Evolutionary conservation across 2,329 filamentous ascomycete species (phyloP).

Genomic region (Diaporthe caulivora): DNA sequence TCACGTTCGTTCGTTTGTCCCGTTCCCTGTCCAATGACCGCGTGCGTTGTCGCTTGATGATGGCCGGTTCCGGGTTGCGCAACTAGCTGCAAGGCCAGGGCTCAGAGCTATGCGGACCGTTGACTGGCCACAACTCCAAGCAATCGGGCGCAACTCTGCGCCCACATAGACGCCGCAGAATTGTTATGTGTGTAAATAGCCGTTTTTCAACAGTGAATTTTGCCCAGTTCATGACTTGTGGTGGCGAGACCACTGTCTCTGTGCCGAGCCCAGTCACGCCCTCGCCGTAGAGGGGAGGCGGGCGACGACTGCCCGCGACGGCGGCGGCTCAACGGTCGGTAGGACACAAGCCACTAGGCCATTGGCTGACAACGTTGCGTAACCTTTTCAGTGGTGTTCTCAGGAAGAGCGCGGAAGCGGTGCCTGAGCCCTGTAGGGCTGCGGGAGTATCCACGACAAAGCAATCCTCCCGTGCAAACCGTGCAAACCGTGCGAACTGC

Average conservation of each 20-base stretch:
- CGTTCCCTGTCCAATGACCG: constrained; percentile 24
- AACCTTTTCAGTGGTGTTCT: constrained; percentile 4
- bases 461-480: constrained; percentile 33
- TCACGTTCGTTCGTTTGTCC: background rate
- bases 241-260: background rate
- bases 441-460: constrained; percentile 23
- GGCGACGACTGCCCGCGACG: background rate
- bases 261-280: background rate
- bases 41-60: background rate
- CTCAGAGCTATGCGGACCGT: background rate
- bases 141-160: constrained; percentile 28
- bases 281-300: background rate
- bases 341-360: background rate
- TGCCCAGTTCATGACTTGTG: background rate
- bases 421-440: constrained; percentile 33
- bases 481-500: constrained; percentile 27
- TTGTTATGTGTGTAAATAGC: background rate
- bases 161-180: constrained; percentile 26
- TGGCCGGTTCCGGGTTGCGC: background rate
- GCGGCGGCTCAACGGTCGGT: background rate
- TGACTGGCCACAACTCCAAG: constrained; percentile 7
- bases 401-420: background rate
- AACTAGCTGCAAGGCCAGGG: constrained; percentile 7
- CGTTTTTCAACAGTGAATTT: background rate
- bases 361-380: constrained; percentile 12